Percentiles rank a stretch among this genome's conserved stretches.
Evolutionary conservation across 768 basidiomycete genomes (phyloP).

Genomic region (Phaeotremella skinneri): DNA sequence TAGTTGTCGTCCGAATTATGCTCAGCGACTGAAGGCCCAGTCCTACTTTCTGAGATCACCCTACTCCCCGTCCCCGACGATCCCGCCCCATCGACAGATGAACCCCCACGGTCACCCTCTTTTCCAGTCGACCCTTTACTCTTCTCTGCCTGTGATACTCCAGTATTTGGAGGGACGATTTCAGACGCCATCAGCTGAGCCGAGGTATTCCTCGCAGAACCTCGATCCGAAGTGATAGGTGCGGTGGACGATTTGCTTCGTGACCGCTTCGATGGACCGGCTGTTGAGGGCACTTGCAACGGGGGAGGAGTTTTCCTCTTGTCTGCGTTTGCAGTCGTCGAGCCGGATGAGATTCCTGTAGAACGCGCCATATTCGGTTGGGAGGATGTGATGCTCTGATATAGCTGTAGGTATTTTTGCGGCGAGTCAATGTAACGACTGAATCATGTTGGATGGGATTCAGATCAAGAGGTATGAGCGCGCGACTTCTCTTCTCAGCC

Average conservation of each 20-base stretch:
- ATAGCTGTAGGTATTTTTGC: neutral
- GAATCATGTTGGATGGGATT: neutral
- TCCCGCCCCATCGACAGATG: neutral
- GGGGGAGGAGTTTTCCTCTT: neutral
- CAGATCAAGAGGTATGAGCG: neutral
- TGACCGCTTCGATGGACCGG: neutral
- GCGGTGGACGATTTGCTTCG: neutral
- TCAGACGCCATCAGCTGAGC: no score
- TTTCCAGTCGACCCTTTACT: neutral
- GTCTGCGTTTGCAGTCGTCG: neutral
- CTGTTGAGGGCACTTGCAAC: neutral
- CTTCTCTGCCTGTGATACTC: neutral
- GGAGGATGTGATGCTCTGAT: neutral
- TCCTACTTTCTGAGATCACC: neutral
- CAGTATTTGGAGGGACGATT: no score
- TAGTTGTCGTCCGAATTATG: neutral
- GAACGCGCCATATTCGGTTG: neutral
- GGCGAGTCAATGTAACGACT: neutral
- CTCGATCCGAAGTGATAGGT: neutral
- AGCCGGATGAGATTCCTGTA: neutral
- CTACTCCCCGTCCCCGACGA: neutral
- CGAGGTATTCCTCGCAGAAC: neutral
- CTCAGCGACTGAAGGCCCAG: neutral
- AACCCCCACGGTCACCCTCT: neutral
- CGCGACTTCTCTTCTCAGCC: neutral